Conservation (phyloP, 768 basidiomycete species). For the Lanmaoa rubissima region DNA sequence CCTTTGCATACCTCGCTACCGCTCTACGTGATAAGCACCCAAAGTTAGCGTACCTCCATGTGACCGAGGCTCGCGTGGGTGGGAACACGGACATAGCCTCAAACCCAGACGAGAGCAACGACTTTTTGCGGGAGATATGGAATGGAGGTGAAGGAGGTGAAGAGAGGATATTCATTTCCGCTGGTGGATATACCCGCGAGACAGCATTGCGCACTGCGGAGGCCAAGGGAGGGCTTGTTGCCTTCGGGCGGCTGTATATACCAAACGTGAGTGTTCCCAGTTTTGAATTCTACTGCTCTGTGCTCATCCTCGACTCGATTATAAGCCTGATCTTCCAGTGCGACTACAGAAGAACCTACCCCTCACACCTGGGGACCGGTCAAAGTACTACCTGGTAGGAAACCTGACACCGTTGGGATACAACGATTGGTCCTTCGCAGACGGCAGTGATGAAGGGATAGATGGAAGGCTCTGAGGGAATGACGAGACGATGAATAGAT, state of each 20-base stretch:
- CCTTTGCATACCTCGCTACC: slow-evolving; percentile 50
- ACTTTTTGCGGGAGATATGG: slow-evolving; percentile 49
- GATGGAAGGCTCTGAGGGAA: background rate
- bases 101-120: slow-evolving; percentile 32
- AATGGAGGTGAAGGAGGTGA: slow-evolving; percentile 22
- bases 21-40: slow-evolving; percentile 34
- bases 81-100: background rate
- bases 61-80: slow-evolving; percentile 40
- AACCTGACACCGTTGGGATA: slow-evolving; percentile 28
- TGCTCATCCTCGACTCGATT: background rate
- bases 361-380: slow-evolving; percentile 17
- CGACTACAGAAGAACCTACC: slow-evolving; percentile 24
- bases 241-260: slow-evolving; percentile 39
- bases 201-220: slow-evolving; percentile 39
- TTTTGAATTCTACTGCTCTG: background rate
- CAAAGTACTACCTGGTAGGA: slow-evolving; percentile 26
- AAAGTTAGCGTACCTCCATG: slow-evolving; percentile 51
- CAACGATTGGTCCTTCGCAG: slow-evolving; percentile 31
- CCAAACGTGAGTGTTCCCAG: slow-evolving; percentile 34
- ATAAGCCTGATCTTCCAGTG: slow-evolving; percentile 34
- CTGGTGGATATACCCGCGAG: slow-evolving; percentile 45
- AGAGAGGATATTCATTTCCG: slow-evolving; percentile 37
- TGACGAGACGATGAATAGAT: background rate
- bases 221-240: slow-evolving; percentile 18
- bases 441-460: background rate